These are phyloP conservation scores for Phytopythium litorale DNA, from an alignment of 352 stramenopile species.

Conservation along the genomic window DNA sequence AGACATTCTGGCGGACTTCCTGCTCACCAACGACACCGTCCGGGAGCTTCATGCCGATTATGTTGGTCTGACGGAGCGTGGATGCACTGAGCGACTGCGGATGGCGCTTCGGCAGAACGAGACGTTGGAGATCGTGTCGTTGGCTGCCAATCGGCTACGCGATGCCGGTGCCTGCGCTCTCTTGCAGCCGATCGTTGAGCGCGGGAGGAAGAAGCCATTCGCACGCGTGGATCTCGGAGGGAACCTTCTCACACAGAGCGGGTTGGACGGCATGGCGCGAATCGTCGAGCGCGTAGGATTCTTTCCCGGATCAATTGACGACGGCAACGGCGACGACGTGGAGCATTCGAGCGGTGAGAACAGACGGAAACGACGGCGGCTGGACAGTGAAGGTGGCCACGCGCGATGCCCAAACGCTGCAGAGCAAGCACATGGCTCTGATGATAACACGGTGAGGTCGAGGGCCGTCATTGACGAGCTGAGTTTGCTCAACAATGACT, in stretches of 20 bases:
- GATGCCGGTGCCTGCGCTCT: conserved; percentile 47
- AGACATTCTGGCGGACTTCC: conserved; percentile 62
- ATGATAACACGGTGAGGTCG: neutral
- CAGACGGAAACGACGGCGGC: conserved; percentile 27
- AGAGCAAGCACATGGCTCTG: neutral
- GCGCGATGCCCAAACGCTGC: neutral
- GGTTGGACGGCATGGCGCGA: conserved; percentile 33
- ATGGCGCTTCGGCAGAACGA: conserved; percentile 46
- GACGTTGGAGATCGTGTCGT: conserved; percentile 42
- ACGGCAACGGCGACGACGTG: neutral
- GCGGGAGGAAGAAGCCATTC: conserved; percentile 34
- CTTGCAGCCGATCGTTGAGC: conserved; percentile 44
- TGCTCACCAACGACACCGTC: conserved; percentile 51
- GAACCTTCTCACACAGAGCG: conserved; percentile 63
- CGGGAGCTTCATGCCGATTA: conserved; percentile 53
- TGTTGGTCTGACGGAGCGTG: conserved; percentile 48
- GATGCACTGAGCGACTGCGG: conserved; percentile 42
- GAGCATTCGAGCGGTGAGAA: neutral
- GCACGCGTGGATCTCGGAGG: conserved; percentile 60
- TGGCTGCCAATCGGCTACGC: conserved; percentile 68
- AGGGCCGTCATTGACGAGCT: conserved; percentile 35
- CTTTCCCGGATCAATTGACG: neutral
- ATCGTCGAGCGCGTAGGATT: conserved; percentile 19
- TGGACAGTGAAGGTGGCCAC: conserved; percentile 7
- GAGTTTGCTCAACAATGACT: conserved; percentile 71